Conservation (phyloP, 2,329 filamentous ascomycete species). For the Apiospora kogelbergensis region DNA sequence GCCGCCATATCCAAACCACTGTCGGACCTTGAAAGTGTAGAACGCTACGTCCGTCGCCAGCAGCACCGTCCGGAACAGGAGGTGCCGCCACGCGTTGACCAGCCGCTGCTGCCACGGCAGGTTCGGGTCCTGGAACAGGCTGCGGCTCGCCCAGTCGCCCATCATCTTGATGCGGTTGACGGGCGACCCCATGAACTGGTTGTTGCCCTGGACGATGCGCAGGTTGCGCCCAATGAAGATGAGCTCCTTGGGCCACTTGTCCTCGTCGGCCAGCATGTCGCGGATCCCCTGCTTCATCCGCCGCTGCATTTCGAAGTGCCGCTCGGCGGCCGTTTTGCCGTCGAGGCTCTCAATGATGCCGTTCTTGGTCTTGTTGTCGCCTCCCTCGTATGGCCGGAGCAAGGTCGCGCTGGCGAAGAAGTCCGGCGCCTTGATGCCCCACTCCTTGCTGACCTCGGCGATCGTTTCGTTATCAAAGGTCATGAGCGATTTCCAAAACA, state of each 20-base stretch:
- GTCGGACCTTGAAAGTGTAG: conserved; percentile 75
- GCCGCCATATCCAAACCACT: conserved; percentile 72
- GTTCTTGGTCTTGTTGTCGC: conserved; percentile 66
- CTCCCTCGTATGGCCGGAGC: conserved; percentile 87
- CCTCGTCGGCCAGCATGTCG: conserved; percentile 77
- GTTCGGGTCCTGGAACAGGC: conserved; percentile 73
- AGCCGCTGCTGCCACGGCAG: conserved; percentile 62
- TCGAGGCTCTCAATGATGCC: conserved; percentile 66
- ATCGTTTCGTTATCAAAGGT: conserved; percentile 89
- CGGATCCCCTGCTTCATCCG: conserved; percentile 70
- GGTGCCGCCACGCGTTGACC: conserved; percentile 70
- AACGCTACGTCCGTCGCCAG: conserved; percentile 78
- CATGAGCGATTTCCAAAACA: conserved; percentile 92
- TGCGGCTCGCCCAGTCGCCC: conserved; percentile 82
- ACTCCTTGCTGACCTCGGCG: conserved; percentile 67
- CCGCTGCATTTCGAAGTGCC: conserved; percentile 87
- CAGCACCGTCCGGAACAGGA: conserved; percentile 80
- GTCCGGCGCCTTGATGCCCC: conserved; percentile 88
- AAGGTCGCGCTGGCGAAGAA: conserved; percentile 90
- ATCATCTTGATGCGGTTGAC: conserved; percentile 95
- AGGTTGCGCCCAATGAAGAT: conserved; percentile 91
- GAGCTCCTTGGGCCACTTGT: conserved; percentile 85
- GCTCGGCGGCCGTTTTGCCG: conserved; percentile 61
- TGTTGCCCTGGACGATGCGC: conserved; percentile 90
- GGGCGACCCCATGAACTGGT: conserved; percentile 84